Percentiles rank a stretch among this genome's conserved stretches.
Conservation (phyloP, 2,329 filamentous ascomycete genomes). For the Penicillium sp. region DNA sequence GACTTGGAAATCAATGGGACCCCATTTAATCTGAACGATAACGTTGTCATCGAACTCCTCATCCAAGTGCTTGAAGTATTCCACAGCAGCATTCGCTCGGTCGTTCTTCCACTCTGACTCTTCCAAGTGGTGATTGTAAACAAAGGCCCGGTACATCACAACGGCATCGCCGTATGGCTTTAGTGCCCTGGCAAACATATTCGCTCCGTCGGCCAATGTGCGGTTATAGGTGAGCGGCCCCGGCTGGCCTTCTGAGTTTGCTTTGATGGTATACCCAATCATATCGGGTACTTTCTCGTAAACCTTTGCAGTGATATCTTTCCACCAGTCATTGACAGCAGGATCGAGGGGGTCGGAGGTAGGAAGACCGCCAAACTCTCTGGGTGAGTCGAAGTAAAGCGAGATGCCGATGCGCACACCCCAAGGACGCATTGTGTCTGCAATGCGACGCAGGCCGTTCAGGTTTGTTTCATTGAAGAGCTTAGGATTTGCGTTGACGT, state of each 20-base stretch:
- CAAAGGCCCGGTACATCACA: constrained; percentile 71
- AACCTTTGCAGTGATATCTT: constrained; percentile 58
- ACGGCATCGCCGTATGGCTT: constrained; percentile 58
- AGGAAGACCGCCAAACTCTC: constrained; percentile 54
- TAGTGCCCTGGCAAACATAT: constrained; percentile 64
- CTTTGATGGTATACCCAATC: constrained; percentile 69
- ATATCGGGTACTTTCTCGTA: constrained; percentile 66
- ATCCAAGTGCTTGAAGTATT: constrained; percentile 66
- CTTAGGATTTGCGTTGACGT: constrained; percentile 67
- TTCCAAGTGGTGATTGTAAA: constrained; percentile 61
- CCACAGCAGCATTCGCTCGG: constrained; percentile 67
- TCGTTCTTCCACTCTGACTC: constrained; percentile 65
- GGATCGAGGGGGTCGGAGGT: constrained; percentile 67
- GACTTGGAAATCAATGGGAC: constrained; percentile 73
- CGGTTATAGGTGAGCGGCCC: constrained; percentile 70
- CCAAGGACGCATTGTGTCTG: constrained; percentile 66
- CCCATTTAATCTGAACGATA: constrained; percentile 72
- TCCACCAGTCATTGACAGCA: constrained; percentile 64
- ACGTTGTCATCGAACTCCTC: constrained; percentile 69
- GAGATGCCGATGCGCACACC: constrained; percentile 66
- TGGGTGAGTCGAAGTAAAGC: constrained; percentile 67
- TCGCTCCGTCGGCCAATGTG: constrained; percentile 67
- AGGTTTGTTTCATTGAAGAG: constrained; percentile 60
- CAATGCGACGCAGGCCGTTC: constrained; percentile 61
- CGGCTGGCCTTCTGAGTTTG: constrained; percentile 70